Conservation (phyloP, 441 rosid genomes). For the Iberis amara region DNA sequence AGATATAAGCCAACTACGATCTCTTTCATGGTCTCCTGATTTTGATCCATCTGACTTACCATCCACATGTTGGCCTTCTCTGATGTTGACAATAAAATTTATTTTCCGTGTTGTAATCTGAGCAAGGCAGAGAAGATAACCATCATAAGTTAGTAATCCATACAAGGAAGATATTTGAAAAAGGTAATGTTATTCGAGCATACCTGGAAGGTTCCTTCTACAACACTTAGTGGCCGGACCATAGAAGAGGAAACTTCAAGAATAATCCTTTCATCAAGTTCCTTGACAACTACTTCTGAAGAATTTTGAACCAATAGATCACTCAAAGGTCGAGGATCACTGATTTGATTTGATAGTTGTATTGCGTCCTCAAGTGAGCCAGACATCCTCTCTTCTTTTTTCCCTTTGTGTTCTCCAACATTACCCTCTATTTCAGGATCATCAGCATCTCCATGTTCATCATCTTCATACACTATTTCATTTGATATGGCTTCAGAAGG, state of each 20-base stretch:
- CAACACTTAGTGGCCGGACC: slow-evolving; percentile 72
- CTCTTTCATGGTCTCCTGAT: slow-evolving; percentile 53
- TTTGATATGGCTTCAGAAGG: slow-evolving; percentile 68
- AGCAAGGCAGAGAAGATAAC: slow-evolving; percentile 15
- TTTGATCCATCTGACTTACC: slow-evolving; percentile 38
- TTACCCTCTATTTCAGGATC: slow-evolving; percentile 38
- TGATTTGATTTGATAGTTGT: slow-evolving; percentile 37
- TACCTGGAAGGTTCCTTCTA: slow-evolving; percentile 87
- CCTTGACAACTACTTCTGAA: slow-evolving; percentile 58
- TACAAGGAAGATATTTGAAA: background rate
- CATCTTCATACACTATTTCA: slow-evolving; percentile 62
- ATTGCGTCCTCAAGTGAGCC: slow-evolving; percentile 43
- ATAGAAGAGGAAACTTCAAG: slow-evolving; percentile 84
- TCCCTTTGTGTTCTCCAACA: slow-evolving; percentile 36
- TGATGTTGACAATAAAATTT: slow-evolving; percentile 68
- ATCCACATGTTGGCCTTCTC: slow-evolving; percentile 34
- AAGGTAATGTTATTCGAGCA: slow-evolving; percentile 19
- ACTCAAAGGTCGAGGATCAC: slow-evolving; percentile 42
- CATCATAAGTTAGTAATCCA: slow-evolving; percentile 3
- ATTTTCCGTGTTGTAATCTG: slow-evolving; percentile 82
- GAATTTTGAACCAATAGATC: slow-evolving; percentile 46
- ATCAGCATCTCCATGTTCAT: slow-evolving; percentile 54
- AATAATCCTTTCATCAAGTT: slow-evolving; percentile 75
- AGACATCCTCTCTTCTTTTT: slow-evolving; percentile 37
- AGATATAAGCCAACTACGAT: slow-evolving; percentile 73